Evolutionary conservation across 2,329 filamentous ascomycete genomes (phyloP).

Genomic region (Penicillium sp.): DNA sequence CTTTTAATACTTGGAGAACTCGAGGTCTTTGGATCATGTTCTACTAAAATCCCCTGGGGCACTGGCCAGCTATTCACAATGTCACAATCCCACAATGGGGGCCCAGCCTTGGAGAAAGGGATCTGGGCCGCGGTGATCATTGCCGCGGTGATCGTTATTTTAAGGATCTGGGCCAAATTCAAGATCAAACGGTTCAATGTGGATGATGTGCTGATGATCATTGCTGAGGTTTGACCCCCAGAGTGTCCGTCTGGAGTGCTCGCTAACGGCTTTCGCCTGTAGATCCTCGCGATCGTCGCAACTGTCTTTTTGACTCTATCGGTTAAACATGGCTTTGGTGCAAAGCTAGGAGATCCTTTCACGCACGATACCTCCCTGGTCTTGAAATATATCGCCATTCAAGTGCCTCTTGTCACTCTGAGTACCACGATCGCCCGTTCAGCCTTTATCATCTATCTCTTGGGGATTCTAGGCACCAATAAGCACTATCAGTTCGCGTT

Average conservation of each 20-base stretch:
- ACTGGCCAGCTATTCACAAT: background rate
- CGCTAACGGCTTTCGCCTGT: background rate
- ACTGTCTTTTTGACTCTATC: conserved; percentile 25
- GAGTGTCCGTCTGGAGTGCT: background rate
- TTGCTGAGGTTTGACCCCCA: conserved; percentile 23
- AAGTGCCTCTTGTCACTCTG: conserved; percentile 29
- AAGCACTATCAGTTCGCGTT: conserved; percentile 21
- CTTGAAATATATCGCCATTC: conserved; percentile 29
- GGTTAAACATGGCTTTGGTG: conserved; percentile 30
- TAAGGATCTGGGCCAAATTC: conserved; percentile 30
- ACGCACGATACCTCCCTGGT: conserved; percentile 16
- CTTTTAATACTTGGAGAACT: background rate
- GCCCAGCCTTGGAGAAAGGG: conserved; percentile 24
- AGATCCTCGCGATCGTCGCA: conserved; percentile 26
- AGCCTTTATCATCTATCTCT: conserved; percentile 30
- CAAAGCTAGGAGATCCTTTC: conserved; percentile 14
- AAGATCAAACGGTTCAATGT: conserved; percentile 29
- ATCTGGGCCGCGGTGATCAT: conserved; percentile 31
- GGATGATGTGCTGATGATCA: conserved; percentile 33
- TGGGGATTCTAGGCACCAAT: conserved; percentile 28
- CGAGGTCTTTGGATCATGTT: background rate
- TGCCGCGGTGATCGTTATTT: conserved; percentile 25
- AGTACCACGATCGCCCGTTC: conserved; percentile 31
- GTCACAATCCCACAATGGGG: conserved; percentile 12
- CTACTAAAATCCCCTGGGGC: background rate